These are phyloP conservation scores for Verticillium albo-atrum DNA, from an alignment of 2,329 filamentous ascomycete species.

Conservation along the genomic window DNA sequence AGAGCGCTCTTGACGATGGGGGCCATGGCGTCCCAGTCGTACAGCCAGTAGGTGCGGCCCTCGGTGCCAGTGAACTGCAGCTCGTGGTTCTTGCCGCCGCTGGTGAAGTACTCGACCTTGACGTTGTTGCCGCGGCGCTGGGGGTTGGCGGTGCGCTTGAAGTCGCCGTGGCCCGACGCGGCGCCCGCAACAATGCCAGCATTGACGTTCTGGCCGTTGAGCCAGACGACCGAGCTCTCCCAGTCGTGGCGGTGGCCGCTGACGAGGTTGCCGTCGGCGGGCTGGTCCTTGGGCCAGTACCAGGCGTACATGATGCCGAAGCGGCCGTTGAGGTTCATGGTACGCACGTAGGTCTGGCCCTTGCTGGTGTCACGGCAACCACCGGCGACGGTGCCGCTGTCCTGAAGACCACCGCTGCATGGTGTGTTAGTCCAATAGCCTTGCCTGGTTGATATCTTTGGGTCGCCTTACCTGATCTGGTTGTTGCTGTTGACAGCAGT, in stretches of 20 bases:
- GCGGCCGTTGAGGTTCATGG: neutral
- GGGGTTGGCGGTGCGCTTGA: conserved; percentile 12
- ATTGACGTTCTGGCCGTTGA: conserved; percentile 20
- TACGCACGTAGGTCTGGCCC: conserved; percentile 30
- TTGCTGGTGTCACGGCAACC: conserved; percentile 24
- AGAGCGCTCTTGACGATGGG: conserved; percentile 3
- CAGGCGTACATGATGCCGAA: conserved; percentile 3
- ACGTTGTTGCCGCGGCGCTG: conserved; percentile 2
- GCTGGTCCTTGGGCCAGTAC: conserved; percentile 4
- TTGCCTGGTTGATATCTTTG: too few species aligned
- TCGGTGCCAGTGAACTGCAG: conserved; percentile 2
- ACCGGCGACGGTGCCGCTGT: conserved; percentile 22
- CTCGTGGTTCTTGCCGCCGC: conserved; percentile 2
- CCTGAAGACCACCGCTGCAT: conserved; percentile 26
- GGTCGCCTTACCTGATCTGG: conserved; percentile 1
- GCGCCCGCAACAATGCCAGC: conserved; percentile 28
- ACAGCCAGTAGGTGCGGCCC: conserved; percentile 3
- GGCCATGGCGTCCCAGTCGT: conserved; percentile 2
- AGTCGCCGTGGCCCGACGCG: conserved; percentile 32
- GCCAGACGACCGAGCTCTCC: conserved; percentile 29
- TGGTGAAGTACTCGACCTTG: conserved; percentile 4
- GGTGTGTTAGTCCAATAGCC: neutral
- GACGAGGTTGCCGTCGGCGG: conserved; percentile 4
- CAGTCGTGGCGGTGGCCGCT: conserved; percentile 36
- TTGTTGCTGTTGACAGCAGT: conserved; percentile 2